phyloP scores from a whole-genome alignment of 768 basidiomycete genomes.

The Agaricus blazei region DNA sequence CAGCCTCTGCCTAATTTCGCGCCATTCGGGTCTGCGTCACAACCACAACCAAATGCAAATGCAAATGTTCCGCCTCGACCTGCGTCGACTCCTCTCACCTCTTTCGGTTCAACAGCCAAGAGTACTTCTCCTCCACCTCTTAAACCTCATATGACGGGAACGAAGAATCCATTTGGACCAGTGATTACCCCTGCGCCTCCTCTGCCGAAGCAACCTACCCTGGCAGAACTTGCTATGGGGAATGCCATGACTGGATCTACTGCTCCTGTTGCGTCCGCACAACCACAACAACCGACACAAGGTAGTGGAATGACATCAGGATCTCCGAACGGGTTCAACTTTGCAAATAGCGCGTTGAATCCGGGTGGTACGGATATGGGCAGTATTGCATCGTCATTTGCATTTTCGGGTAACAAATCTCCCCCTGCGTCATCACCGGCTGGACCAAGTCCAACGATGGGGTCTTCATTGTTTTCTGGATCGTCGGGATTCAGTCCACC shows the following conservation, averaged over 20 bases:
- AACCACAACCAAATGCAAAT: constrained; percentile 12
- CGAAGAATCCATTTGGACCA: constrained; percentile 91
- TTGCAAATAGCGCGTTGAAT: constrained; percentile 33
- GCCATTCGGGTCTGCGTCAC: constrained; percentile 14
- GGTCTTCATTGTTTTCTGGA: constrained; percentile 42
- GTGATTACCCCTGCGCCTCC: constrained; percentile 58
- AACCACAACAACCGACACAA: constrained; percentile 23
- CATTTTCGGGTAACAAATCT: constrained; percentile 31
- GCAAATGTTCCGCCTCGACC: constrained; percentile 50
- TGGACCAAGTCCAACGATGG: constrained; percentile 30
- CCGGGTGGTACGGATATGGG: constrained; percentile 54
- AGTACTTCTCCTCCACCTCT: constrained; percentile 43
- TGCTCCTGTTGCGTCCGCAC: constrained; percentile 18
- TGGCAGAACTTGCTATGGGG: constrained; percentile 73
- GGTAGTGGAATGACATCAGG: constrained; percentile 16
- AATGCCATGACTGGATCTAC: constrained; percentile 17
- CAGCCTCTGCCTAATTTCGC: constrained; percentile 1
- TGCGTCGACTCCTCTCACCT: constrained; percentile 67
- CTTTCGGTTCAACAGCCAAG: constrained; percentile 23
- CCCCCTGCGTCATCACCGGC: constrained; percentile 16
- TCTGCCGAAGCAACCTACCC: constrained; percentile 71
- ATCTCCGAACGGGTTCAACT: constrained; percentile 27
- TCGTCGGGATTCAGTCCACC: constrained; percentile 35
- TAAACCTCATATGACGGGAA: constrained; percentile 87
- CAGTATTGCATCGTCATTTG: constrained; percentile 71